These are phyloP conservation scores for Akanthomyces uredinophilus DNA, from an alignment of 2,329 filamentous ascomycete species.

Conservation along the genomic window DNA sequence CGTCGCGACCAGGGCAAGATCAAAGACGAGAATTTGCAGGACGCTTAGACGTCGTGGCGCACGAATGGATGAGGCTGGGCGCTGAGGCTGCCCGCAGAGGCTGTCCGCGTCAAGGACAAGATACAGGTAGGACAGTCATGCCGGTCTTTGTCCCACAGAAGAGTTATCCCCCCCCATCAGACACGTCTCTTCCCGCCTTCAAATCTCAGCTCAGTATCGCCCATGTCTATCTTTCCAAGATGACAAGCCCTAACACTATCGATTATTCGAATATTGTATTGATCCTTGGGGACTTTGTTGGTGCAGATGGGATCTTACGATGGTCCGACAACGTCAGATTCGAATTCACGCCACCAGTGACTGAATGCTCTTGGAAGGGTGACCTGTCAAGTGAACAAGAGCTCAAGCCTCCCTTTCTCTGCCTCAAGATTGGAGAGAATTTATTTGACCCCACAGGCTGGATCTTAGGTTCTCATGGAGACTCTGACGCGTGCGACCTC, in stretches of 20 bases:
- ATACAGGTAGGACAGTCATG: no score
- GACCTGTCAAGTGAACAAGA: background rate
- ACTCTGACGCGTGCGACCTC: conserved; percentile 14
- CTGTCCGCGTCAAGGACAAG: no score
- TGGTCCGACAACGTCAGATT: background rate
- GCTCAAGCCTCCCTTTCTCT: conserved; percentile 7
- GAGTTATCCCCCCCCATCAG: background rate
- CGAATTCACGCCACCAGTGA: background rate
- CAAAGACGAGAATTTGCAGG: background rate
- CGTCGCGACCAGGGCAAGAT: background rate
- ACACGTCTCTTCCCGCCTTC: no score
- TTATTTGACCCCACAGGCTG: conserved; percentile 15
- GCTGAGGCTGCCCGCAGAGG: background rate
- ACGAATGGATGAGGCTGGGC: no score
- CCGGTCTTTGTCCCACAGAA: background rate
- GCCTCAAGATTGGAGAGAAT: conserved; percentile 12
- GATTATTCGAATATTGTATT: conserved; percentile 3
- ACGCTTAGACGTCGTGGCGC: background rate
- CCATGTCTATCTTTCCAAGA: background rate
- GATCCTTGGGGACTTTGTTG: conserved; percentile 1
- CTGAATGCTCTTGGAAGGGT: background rate
- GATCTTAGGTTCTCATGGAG: conserved; percentile 13
- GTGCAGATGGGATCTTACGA: conserved; percentile 1
- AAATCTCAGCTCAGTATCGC: no score
- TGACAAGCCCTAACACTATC: background rate